A percentile compares a stretch with the other conserved stretches of the same genome.
Evolutionary conservation across 805 yeast genomes (phyloP).

Genomic region (Yarrowia osloensis): DNA sequence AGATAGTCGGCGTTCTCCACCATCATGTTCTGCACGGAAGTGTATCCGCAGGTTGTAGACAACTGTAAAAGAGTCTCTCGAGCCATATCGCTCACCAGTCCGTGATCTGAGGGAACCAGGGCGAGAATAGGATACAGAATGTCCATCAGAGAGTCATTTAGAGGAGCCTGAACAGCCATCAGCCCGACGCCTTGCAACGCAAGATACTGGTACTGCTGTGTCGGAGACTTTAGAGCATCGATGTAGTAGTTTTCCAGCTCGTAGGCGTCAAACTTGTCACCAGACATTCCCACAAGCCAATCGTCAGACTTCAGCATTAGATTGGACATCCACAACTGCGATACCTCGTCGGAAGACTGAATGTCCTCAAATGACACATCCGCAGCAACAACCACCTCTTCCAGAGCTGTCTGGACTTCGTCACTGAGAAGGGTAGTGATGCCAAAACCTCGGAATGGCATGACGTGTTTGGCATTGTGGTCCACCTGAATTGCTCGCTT

Average conservation of each 20-base stretch:
- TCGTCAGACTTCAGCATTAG: constrained; percentile 26
- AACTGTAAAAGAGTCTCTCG: constrained; percentile 55
- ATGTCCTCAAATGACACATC: constrained; percentile 12
- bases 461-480: constrained; percentile 16
- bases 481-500: neutral
- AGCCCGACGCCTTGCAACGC: constrained; percentile 36
- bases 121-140: constrained; percentile 72
- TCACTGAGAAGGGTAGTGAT: neutral
- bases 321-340: constrained; percentile 11
- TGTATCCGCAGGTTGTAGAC: constrained; percentile 52
- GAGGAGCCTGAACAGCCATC: constrained; percentile 38
- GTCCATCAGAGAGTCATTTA: constrained; percentile 64
- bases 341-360: neutral
- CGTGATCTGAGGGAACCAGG: constrained; percentile 60
- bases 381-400: constrained; percentile 1
- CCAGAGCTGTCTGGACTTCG: constrained; percentile 13
- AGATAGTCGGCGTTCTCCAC: constrained; percentile 75
- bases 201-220: constrained; percentile 30
- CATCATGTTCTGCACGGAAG: constrained; percentile 57
- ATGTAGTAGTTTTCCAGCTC: constrained; percentile 32
- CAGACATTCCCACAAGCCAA: constrained; percentile 10
- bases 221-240: constrained; percentile 30
- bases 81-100: constrained; percentile 53
- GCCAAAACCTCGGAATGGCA: constrained; percentile 10
- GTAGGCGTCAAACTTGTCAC: constrained; percentile 17